These are phyloP conservation scores for Gastrolobium villosum DNA, from an alignment of 306 rosid genomes.

Conservation along the genomic window DNA sequence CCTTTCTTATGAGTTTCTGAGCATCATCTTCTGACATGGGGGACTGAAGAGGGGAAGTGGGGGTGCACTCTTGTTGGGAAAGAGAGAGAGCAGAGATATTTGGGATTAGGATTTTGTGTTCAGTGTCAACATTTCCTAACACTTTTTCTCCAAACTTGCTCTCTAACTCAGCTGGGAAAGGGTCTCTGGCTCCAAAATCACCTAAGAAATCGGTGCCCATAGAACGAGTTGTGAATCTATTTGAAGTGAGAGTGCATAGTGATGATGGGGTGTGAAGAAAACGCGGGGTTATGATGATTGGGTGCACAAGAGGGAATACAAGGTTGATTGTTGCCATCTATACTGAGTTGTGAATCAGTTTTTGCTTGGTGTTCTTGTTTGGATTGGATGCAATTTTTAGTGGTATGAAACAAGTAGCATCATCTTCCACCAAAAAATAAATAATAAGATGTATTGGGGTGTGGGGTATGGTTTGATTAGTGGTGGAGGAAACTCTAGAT, in stretches of 20 bases:
- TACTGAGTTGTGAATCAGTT: neutral
- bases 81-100: constrained; percentile 73
- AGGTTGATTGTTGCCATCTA: constrained; percentile 46
- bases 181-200: constrained; percentile 92
- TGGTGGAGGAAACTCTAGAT: neutral
- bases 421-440: too few species aligned
- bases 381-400: neutral
- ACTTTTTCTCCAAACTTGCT: constrained; percentile 86
- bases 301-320: constrained; percentile 5
- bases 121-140: constrained; percentile 61
- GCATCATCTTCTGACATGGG: constrained; percentile 73
- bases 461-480: neutral
- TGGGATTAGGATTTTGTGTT: constrained; percentile 93
- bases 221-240: constrained; percentile 35
- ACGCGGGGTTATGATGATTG: neutral
- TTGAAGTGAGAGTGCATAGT: neutral
- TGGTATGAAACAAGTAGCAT: too few species aligned
- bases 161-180: constrained; percentile 86
- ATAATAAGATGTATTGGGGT: too few species aligned
- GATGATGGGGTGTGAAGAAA: neutral
- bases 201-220: constrained; percentile 58
- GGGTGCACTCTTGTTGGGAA: constrained; percentile 64
- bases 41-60: constrained; percentile 63
- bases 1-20: constrained; percentile 71
- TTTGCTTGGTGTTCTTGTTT: neutral